A percentile compares a stretch with the other conserved stretches of the same genome.
These are phyloP conservation scores for Sphaerostilbella broomeana DNA, from an alignment of 2,329 filamentous ascomycete genomes.

Conservation along the genomic window DNA sequence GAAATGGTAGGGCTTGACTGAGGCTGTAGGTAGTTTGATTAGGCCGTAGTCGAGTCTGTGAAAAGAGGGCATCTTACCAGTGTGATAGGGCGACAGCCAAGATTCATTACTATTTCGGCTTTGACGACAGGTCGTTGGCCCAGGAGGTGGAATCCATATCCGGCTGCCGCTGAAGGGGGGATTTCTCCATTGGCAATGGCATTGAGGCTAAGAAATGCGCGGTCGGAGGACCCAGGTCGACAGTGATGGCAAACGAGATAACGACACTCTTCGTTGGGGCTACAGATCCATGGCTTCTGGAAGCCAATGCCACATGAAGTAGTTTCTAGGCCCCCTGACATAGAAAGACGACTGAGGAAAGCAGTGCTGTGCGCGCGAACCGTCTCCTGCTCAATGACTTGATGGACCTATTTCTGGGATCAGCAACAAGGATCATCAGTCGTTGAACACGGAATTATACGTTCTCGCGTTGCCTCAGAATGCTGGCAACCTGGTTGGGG, in stretches of 20 bases:
- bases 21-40: slow-evolving; percentile 1
- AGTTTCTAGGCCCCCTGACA: slow-evolving; percentile 15
- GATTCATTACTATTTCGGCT: slow-evolving; percentile 30
- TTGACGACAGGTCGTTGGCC: slow-evolving; percentile 38
- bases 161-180: slow-evolving; percentile 41
- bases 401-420: slow-evolving; percentile 24
- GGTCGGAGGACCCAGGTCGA: slow-evolving; percentile 36
- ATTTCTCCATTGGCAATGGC: slow-evolving; percentile 44
- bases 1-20: slow-evolving; percentile 7
- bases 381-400: slow-evolving; percentile 25
- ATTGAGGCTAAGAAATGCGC: slow-evolving; percentile 44
- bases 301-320: slow-evolving; percentile 16
- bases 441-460: slow-evolving; percentile 26
- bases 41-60: background rate
- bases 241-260: slow-evolving; percentile 46
- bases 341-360: slow-evolving; percentile 17
- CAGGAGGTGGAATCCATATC: slow-evolving; percentile 45
- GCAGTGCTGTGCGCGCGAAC: slow-evolving; percentile 19
- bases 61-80: slow-evolving; percentile 24
- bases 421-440: slow-evolving; percentile 10
- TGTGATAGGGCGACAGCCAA: slow-evolving; percentile 34
- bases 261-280: slow-evolving; percentile 38
- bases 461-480: slow-evolving; percentile 45
- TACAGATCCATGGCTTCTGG: slow-evolving; percentile 33
- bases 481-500: slow-evolving; percentile 38